phyloP scores from a whole-genome alignment of 2,329 filamentous ascomycete species.

The Phymatotrichopsis omnivora region DNA sequence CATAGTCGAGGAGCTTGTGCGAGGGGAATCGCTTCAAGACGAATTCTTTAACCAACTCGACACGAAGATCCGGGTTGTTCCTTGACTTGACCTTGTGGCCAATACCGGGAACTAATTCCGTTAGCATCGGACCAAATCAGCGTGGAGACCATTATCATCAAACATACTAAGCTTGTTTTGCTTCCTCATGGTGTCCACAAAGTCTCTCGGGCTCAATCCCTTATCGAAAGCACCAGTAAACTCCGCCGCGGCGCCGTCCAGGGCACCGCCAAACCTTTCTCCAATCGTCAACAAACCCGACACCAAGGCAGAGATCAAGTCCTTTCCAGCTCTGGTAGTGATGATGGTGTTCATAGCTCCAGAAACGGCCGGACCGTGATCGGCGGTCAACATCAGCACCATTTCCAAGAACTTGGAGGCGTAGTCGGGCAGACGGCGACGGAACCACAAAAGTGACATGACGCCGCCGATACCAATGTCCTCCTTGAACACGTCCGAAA shows the following conservation, averaged over 20 bases:
- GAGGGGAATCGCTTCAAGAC: conserved; percentile 94
- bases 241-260: conserved; percentile 95
- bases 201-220: conserved; percentile 94
- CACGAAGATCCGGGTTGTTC: conserved; percentile 99
- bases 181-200: conserved; percentile 98
- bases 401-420: conserved; percentile 99
- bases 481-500: conserved; percentile 98
- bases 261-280: conserved; percentile 94
- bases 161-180: conserved; percentile 91
- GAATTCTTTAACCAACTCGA: conserved; percentile 98
- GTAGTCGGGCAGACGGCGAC: conserved; percentile 87
- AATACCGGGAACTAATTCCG: conserved; percentile 68
- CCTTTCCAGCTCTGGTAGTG: conserved; percentile 97
- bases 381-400: conserved; percentile 99
- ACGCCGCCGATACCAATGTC: conserved; percentile 99
- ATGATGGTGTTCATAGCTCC: conserved; percentile 99
- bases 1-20: conserved; percentile 98
- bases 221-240: conserved; percentile 98
- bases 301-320: conserved; percentile 89
- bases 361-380: conserved; percentile 96
- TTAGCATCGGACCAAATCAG: conserved; percentile 7
- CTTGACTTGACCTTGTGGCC: conserved; percentile 99
- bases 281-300: conserved; percentile 96
- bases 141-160: neutral
- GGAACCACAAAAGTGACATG: conserved; percentile 99